A percentile compares a stretch with the other conserved stretches of the same genome.
Conservation (phyloP, 202 grass and related monocot genomes). For the Cymbopogon flexuosus region DNA sequence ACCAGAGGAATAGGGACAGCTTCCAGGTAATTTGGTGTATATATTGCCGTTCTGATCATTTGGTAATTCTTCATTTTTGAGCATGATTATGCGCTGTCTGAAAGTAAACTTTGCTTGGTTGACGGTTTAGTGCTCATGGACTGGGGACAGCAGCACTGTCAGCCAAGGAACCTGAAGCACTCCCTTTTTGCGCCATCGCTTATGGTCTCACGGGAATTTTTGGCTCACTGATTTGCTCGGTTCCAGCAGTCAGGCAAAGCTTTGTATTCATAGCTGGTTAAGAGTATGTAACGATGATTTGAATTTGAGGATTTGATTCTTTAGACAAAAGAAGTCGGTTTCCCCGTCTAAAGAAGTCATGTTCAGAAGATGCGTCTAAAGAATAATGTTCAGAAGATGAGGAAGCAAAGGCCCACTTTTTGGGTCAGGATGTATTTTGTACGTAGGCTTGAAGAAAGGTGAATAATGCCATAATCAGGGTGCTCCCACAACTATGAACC, state of each 20-base stretch:
- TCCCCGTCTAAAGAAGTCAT: no score
- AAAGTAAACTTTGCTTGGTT: not conserved
- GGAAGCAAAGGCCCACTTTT: no score
- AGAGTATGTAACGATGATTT: not conserved
- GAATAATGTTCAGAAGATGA: no score
- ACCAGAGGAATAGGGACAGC: slow-evolving; percentile 87
- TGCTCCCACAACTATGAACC: no score
- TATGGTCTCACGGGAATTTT: slow-evolving; percentile 77
- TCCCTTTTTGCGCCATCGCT: slow-evolving; percentile 91
- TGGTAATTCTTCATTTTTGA: not conserved
- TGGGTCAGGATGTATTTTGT: no score
- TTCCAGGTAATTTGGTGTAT: slow-evolving; percentile 52
- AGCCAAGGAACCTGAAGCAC: slow-evolving; percentile 82
- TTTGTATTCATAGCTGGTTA: slow-evolving; percentile 66
- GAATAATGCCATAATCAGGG: no score
- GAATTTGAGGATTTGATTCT: not conserved
- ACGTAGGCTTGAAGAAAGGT: no score
- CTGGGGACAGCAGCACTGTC: slow-evolving; percentile 84
- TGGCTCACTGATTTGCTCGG: slow-evolving; percentile 66
- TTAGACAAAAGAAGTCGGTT: not conserved
- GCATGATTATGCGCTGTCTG: not conserved
- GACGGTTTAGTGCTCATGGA: slow-evolving; percentile 67
- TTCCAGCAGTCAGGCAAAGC: slow-evolving; percentile 77
- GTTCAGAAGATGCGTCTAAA: no score
- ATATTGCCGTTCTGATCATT: not conserved